A percentile compares a stretch with the other conserved stretches of the same genome.
Conservation (phyloP, 805 yeast species). For the Candida sonorensis region DNA sequence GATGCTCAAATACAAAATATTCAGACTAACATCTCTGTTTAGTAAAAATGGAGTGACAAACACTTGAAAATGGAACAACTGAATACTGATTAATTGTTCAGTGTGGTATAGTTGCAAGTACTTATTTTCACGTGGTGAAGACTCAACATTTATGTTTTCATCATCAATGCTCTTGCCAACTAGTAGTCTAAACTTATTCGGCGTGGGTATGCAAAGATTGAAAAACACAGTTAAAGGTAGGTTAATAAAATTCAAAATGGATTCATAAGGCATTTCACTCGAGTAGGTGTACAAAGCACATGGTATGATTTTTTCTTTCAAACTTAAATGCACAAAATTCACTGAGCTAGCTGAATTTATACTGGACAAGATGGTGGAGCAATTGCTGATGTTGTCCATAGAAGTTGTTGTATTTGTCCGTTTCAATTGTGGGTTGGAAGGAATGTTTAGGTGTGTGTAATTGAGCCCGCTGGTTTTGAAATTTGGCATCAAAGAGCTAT, state of each 20-base stretch:
- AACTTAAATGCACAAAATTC: too few relatives aligned
- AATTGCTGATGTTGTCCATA: background rate
- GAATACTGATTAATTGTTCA: slow-evolving; percentile 15
- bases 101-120: slow-evolving; percentile 5
- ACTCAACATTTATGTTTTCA: background rate
- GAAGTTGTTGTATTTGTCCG: too few relatives aligned
- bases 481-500: background rate
- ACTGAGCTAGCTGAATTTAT: slow-evolving; percentile 2
- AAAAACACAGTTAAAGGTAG: slow-evolving; percentile 20
- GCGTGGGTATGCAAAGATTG: slow-evolving; percentile 23
- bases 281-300: slow-evolving; percentile 5
- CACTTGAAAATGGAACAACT: slow-evolving; percentile 25
- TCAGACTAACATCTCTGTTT: background rate
- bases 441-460: too few relatives aligned
- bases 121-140: background rate
- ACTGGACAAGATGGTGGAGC: slow-evolving; percentile 10
- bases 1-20: too few relatives aligned
- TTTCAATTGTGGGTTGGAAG: too few relatives aligned
- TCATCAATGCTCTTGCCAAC: too few relatives aligned
- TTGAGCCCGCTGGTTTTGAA: too few relatives aligned
- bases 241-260: slow-evolving; percentile 16
- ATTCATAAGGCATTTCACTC: slow-evolving; percentile 19
- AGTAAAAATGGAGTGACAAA: slow-evolving; percentile 15
- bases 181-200: slow-evolving; percentile 9
- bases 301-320: slow-evolving; percentile 11